phyloP scores from a whole-genome alignment of 1,284 basidiomycete genomes.

The Ceratorhiza oryzae-sativae region DNA sequence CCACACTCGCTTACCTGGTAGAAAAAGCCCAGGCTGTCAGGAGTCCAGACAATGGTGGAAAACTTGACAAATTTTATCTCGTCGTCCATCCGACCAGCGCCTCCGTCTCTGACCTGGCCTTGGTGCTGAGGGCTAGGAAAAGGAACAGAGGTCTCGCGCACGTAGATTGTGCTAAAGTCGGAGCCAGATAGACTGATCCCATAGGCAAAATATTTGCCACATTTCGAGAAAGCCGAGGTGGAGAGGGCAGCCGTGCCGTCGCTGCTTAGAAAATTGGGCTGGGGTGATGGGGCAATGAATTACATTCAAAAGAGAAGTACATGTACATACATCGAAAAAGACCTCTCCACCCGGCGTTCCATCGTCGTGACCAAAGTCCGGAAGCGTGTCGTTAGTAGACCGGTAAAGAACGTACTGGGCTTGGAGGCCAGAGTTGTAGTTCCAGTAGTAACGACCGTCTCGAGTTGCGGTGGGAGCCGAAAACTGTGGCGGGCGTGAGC shows the following conservation, averaged over 20 bases:
- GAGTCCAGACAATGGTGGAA: conserved; percentile 72
- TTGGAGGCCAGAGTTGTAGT: conserved; percentile 74
- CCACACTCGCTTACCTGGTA: conserved; percentile 70
- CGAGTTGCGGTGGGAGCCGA: conserved; percentile 65
- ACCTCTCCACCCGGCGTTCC: conserved; percentile 61
- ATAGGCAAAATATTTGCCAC: conserved; percentile 77
- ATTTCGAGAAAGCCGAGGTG: conserved; percentile 66
- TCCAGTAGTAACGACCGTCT: conserved; percentile 80
- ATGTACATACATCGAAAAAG: conserved; percentile 71
- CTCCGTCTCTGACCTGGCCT: conserved; percentile 53
- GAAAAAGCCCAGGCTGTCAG: conserved; percentile 81
- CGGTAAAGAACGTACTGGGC: conserved; percentile 73
- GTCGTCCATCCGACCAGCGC: conserved; percentile 65
- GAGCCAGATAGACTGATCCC: conserved; percentile 72
- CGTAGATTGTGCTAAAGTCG: conserved; percentile 74
- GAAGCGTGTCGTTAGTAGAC: conserved; percentile 62
- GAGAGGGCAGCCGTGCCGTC: conserved; percentile 77
- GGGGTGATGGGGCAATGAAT: no score
- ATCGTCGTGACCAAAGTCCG: conserved; percentile 58
- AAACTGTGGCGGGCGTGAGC: conserved; percentile 56
- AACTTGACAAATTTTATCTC: conserved; percentile 80
- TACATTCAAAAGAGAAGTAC: no score
- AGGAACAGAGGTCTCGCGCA: conserved; percentile 68
- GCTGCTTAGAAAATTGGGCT: conserved; percentile 73
- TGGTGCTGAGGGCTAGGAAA: conserved; percentile 55